A percentile compares a stretch with the other conserved stretches of the same genome.
These are phyloP conservation scores for Suillus discolor DNA, from an alignment of 768 basidiomycete genomes.

Conservation along the genomic window DNA sequence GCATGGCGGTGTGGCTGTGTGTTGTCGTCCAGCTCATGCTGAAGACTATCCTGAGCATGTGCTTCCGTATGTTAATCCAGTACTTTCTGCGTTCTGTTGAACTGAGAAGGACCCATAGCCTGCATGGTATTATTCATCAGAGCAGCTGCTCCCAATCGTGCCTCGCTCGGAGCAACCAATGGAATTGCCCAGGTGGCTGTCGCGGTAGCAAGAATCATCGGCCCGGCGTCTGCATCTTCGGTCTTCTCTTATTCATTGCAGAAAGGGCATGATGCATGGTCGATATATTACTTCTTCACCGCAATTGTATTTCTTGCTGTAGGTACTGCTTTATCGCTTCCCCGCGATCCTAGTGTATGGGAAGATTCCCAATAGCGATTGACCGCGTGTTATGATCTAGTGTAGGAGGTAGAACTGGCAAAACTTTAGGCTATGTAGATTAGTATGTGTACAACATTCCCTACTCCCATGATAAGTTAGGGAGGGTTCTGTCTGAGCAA, in stretches of 20 bases:
- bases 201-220: not conserved
- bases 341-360: not conserved
- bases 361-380: not conserved
- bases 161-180: not conserved
- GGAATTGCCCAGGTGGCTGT: not conserved
- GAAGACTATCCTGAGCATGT: slow-evolving; percentile 26
- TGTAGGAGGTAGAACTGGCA: too few relatives aligned
- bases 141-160: slow-evolving; percentile 6
- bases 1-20: slow-evolving; percentile 27
- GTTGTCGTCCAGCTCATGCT: slow-evolving; percentile 29
- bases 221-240: not conserved
- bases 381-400: too few relatives aligned
- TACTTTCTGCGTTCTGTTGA: not conserved
- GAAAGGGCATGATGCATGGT: not conserved
- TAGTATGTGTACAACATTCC: too few relatives aligned
- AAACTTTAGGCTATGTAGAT: too few relatives aligned
- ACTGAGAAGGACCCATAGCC: not conserved
- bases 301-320: not conserved
- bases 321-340: not conserved
- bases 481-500: too few relatives aligned
- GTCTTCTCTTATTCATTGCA: not conserved
- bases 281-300: not conserved
- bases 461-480: too few relatives aligned
- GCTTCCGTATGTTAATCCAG: slow-evolving; percentile 28
- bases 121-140: not conserved